Evolutionary conservation across 768 basidiomycete species (phyloP).

Genomic region (Tephrocybe sp.): DNA sequence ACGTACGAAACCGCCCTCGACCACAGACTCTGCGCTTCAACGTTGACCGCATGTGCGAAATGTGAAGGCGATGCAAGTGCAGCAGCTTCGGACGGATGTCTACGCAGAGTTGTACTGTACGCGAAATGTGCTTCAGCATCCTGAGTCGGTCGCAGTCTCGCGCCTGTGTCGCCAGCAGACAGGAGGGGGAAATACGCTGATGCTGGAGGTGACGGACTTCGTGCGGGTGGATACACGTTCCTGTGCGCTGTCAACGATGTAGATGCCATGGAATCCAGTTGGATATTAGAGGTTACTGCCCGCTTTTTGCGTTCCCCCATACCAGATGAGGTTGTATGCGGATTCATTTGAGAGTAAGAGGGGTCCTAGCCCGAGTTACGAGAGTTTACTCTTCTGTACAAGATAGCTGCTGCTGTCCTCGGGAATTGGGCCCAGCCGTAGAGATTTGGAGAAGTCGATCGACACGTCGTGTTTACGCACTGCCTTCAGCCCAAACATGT

Average conservation of each 20-base stretch:
- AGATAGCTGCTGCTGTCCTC: background rate
- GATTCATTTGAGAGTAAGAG: conserved; percentile 8
- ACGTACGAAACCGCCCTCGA: conserved; percentile 37
- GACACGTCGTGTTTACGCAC: conserved; percentile 18
- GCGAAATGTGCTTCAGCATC: conserved; percentile 76
- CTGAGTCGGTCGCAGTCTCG: conserved; percentile 54
- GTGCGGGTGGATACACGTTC: conserved; percentile 17
- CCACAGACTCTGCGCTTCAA: conserved; percentile 52
- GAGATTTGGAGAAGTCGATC: background rate
- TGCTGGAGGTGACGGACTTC: conserved; percentile 68
- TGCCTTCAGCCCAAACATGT: conserved; percentile 10
- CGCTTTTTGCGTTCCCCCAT: conserved; percentile 46
- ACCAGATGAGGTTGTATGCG: conserved; percentile 30
- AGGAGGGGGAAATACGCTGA: conserved; percentile 75
- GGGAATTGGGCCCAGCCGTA: conserved; percentile 6
- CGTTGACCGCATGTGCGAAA: conserved; percentile 45
- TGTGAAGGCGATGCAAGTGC: conserved; percentile 44
- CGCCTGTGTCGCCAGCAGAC: conserved; percentile 38
- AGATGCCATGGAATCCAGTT: conserved; percentile 33
- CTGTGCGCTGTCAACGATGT: conserved; percentile 33
- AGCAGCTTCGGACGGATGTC: conserved; percentile 54
- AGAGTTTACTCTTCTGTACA: background rate
- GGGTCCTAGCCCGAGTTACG: background rate
- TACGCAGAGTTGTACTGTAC: conserved; percentile 75
- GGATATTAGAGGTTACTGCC: conserved; percentile 28